Percentiles rank a stretch among this genome's conserved stretches.
Evolutionary conservation across 768 basidiomycete species (phyloP).

Genomic region (Lactarius akahatsu): DNA sequence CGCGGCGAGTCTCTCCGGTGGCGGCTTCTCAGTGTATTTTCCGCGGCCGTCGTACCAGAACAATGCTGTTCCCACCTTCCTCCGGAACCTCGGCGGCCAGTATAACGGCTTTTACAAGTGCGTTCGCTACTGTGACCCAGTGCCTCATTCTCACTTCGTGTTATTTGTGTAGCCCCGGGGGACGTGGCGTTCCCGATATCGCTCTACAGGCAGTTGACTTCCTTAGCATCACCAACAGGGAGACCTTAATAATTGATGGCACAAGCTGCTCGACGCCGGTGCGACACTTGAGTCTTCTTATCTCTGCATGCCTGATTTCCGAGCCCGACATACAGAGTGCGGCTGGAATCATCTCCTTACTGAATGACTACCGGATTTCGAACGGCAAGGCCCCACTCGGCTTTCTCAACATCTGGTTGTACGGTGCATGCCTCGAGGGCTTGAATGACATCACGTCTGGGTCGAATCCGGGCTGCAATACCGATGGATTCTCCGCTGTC

Average conservation of each 20-base stretch:
- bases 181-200: not conserved
- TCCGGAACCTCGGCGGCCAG: no score
- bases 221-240: not conserved
- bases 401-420: not conserved
- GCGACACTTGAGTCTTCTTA: no score
- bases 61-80: no score
- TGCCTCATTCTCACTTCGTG: not conserved
- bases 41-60: no score
- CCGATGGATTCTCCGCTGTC: not conserved
- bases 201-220: not conserved
- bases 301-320: not conserved
- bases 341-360: not conserved
- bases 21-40: no score
- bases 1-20: no score
- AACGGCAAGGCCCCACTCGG: not conserved
- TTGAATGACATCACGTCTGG: not conserved
- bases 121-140: not conserved
- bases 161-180: not conserved
- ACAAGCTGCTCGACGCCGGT: not conserved
- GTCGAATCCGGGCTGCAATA: not conserved
- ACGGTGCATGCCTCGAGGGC: not conserved
- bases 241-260: not conserved
- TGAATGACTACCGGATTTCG: not conserved
- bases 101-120: not conserved
- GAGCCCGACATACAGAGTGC: not conserved